phyloP scores from a whole-genome alignment of 441 rosid species.

The Lepidium campestre region DNA sequence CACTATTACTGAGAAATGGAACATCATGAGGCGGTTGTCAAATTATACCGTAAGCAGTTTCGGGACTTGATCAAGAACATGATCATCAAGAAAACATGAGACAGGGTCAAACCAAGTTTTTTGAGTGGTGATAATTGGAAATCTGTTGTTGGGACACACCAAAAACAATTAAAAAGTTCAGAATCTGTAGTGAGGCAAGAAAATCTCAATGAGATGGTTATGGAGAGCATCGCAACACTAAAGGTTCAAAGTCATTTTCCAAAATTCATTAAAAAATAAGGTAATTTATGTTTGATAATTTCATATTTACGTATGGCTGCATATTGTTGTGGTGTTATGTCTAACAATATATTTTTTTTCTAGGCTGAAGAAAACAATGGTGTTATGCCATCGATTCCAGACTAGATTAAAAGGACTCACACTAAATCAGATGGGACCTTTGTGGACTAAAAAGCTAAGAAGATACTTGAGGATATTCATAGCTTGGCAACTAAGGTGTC shows the following conservation, averaged over 20 bases:
- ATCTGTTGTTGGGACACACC: too few relatives aligned
- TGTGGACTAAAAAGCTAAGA: neutral
- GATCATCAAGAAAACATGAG: too few relatives aligned
- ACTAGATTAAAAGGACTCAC: neutral
- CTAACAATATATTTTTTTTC: neutral
- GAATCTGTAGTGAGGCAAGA: neutral
- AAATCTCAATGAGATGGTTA: neutral
- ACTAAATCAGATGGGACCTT: neutral
- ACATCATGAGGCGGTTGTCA: too few relatives aligned
- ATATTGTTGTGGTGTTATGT: neutral
- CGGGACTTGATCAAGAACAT: too few relatives aligned
- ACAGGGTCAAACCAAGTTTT: too few relatives aligned
- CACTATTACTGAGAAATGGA: too few relatives aligned
- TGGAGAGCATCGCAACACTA: neutral
- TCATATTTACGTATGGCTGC: neutral
- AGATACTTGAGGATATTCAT: neutral
- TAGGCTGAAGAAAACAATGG: neutral
- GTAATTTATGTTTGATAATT: neutral
- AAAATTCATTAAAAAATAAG: neutral
- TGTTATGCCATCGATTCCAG: neutral
- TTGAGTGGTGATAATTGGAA: too few relatives aligned
- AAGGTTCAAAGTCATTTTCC: neutral
- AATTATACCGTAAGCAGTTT: too few relatives aligned
- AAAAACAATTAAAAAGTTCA: too few relatives aligned
- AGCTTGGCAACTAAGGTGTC: neutral